Percentiles rank a stretch among this genome's conserved stretches.
phyloP scores from a whole-genome alignment of 2,329 filamentous ascomycete species.

The Lasiodiplodia theobromae region DNA sequence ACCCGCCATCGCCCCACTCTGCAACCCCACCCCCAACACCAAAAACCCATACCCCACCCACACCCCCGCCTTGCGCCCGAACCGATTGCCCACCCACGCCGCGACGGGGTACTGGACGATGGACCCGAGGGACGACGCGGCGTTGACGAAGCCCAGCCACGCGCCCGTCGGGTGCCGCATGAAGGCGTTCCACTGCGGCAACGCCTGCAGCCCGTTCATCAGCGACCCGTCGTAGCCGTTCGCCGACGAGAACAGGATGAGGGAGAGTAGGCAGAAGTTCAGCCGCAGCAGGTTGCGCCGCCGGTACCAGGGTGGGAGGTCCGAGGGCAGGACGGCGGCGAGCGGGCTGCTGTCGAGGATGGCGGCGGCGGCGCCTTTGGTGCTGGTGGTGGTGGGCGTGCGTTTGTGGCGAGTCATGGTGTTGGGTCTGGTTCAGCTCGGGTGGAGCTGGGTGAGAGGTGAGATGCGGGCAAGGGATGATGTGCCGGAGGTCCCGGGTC shows the following conservation, averaged over 20 bases:
- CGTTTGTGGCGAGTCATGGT: neutral
- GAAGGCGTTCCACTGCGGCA: slow-evolving; percentile 1
- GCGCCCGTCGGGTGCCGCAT: slow-evolving; percentile 37
- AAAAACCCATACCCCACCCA: neutral
- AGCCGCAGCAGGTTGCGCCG: neutral
- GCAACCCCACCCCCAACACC: neutral
- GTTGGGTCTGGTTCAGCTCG: neutral
- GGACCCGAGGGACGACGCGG: slow-evolving; percentile 26
- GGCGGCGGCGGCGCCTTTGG: neutral
- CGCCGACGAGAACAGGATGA: neutral
- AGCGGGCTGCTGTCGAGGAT: neutral
- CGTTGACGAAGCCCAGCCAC: slow-evolving; percentile 30
- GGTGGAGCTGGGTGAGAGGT: too few species aligned
- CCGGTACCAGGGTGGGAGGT: neutral
- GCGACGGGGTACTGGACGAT: slow-evolving; percentile 3
- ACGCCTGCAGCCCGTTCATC: slow-evolving; percentile 4
- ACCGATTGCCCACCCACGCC: neutral
- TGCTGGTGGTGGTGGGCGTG: neutral
- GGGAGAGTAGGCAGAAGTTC: neutral
- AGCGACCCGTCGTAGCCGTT: slow-evolving; percentile 5
- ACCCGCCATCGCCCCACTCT: neutral
- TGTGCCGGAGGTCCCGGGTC: too few species aligned
- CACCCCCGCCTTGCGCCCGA: neutral
- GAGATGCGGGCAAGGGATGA: too few species aligned
- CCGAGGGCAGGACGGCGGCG: neutral